Base-by-base conservation (phyloP, 495 filamentous ascomycete genomes). In the Xylaria sp. region DNA sequence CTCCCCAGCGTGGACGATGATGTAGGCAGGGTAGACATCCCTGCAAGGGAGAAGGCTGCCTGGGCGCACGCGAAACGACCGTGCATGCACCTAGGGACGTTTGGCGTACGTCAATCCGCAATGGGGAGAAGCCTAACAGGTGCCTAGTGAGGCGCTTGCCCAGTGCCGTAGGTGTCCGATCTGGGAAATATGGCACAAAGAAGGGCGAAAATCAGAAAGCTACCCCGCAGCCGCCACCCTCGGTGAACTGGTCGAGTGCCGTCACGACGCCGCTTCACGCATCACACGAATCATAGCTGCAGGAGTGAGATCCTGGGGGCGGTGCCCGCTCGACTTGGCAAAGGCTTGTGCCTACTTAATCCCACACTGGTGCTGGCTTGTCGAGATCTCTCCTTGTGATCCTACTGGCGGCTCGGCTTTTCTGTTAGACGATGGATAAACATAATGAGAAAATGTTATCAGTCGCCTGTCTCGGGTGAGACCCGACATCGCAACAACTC, bases 401-500 rank as follows among this genome's bases (percentile, higher is more conserved):
- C 55, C 63, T 72, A 72, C 70, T 72, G 70, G 70, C 63, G 70
- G 37, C 57, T 62, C 41, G 17, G 53, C 63, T 67, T 72, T 71
- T 72, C 55, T 48, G 21, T 67, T 72, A 67, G 55, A 53, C 55
- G 63, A 72, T 68, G 52, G 19, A 62, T 35, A 72, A 57, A 68
- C 63, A 63, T 72, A 72, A 72, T 71, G 52, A 41, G 46, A 67
- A 71, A 6, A 46, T 65, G 61, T 58, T 66, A 71, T 66, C 69
- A 66, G 35, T 31, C 24, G 17, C 26, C 24, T 44, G 33, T 31
- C 68, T 41, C 41, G 1, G 26, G 21, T 11, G 8, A 33, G 26
- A n/a, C 50, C 68, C 68, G 68, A 71, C 61, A 24, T 71, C 69
- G 69, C 61, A 65, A 52, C 69, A 3, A 17, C 8, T 31, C 21